These are phyloP conservation scores for Globisporangium splendens DNA, from an alignment of 352 stramenopile species.

Conservation along the genomic window DNA sequence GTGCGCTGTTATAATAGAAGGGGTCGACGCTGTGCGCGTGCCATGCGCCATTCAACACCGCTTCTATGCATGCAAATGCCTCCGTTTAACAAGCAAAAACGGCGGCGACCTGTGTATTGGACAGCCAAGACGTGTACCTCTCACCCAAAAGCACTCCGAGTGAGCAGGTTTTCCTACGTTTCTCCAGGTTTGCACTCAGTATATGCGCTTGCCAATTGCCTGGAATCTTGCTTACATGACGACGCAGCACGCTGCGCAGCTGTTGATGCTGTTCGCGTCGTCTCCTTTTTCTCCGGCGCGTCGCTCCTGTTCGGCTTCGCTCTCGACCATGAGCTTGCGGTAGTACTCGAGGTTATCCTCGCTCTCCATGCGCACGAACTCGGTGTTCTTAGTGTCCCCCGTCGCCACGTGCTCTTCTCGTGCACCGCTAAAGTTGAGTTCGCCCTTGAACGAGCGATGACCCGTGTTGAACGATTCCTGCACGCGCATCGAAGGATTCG, in stretches of 20 bases:
- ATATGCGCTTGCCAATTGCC: not conserved
- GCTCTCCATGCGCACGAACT: conserved; percentile 15
- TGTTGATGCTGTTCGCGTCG: conserved; percentile 12
- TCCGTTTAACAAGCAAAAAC: too few species aligned
- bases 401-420: not conserved
- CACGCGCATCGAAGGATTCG: conserved; percentile 13
- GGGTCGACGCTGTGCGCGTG: too few species aligned
- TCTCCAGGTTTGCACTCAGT: too few species aligned
- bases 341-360: conserved; percentile 50
- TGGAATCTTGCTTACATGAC: conserved; percentile 25
- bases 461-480: conserved; percentile 16
- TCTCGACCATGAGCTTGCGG: conserved; percentile 34
- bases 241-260: conserved; percentile 57
- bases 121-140: too few species aligned
- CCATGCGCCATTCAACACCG: too few species aligned
- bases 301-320: conserved; percentile 30
- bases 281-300: conserved; percentile 22
- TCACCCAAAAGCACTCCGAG: too few species aligned
- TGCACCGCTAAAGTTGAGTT: conserved; percentile 26
- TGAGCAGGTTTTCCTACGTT: too few species aligned
- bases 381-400: conserved; percentile 3
- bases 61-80: too few species aligned
- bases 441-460: conserved; percentile 53
- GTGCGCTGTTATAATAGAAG: too few species aligned
- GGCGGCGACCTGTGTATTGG: too few species aligned